These are phyloP conservation scores for Xylaria sp. DNA, from an alignment of 2,329 filamentous ascomycete genomes.

Conservation along the genomic window DNA sequence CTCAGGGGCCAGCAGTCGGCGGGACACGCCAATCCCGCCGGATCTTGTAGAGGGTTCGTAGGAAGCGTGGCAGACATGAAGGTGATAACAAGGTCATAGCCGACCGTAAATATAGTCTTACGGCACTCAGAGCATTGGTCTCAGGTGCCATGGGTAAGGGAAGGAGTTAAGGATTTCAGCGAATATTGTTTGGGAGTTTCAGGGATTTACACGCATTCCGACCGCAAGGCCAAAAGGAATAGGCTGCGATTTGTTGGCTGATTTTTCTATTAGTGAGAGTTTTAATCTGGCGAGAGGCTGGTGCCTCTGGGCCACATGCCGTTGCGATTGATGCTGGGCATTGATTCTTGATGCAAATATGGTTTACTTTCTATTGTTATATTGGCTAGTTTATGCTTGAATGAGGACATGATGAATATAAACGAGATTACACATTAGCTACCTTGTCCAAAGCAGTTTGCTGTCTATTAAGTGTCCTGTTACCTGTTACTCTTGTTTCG, in stretches of 20 bases:
- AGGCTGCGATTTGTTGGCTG: conserved; percentile 6
- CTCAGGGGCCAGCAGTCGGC: conserved; percentile 44
- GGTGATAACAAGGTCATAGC: background rate
- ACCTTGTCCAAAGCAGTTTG: background rate
- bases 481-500: no score
- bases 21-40: conserved; percentile 52
- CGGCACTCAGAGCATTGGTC: background rate
- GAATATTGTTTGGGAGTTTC: conserved; percentile 7
- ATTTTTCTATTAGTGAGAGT: background rate
- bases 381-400: conserved; percentile 8
- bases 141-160: background rate
- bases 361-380: background rate
- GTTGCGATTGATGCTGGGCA: background rate
- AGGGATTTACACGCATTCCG: conserved; percentile 31
- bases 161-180: conserved; percentile 1
- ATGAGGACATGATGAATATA: conserved; percentile 29
- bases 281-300: conserved; percentile 7
- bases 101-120: background rate
- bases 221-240: conserved; percentile 27
- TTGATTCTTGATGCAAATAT: conserved; percentile 5
- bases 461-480: no score
- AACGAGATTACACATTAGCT: background rate
- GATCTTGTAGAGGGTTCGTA: conserved; percentile 40
- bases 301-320: background rate
- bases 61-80: background rate